Evolutionary conservation across 192 early-diverging fungal genomes (phyloP), one percentile per base, ranked within the genome.

Genomic region (Backusella australiensis): DNA sequence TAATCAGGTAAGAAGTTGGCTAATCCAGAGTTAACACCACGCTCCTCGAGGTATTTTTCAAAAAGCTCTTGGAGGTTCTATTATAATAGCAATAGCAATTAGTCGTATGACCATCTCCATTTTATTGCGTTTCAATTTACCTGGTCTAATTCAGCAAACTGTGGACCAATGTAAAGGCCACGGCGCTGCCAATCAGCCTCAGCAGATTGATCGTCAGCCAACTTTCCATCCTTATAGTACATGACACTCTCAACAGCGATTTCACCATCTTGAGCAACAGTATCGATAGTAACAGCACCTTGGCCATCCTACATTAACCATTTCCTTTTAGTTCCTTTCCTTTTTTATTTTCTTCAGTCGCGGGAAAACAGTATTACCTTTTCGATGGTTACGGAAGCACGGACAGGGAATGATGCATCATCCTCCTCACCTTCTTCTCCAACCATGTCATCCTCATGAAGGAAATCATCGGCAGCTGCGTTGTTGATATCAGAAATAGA

Each of bases 171-270:
- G 89, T 97, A 99, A 52, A 88, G 76, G 69, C 94, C 92, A 53
- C 91, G 88, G 78, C 96, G 92, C 79, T 89, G 82, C 94, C 95
- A 98, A 86, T 99, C 96, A 69, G 89, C 92, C 80, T 97, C 94
- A 46, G 92, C 89, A 73, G 90, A 88, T 35, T 83, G 80, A 69
- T 89, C 86, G 15, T 71, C 75, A 23, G 94, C 94, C 6, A 95
- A 75, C 44, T 88, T 85, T 34, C 86, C 78, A 73, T 92, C 89
- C 41, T 86, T 82, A 83, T 89, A 85, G 82, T 90, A 93, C 71
- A 85, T 81, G 78, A 97, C 94, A 75, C 85, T 90, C 73, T 97
- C 93, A 75, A 99, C 90, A 76, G 94, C 90, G 79, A 97, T 93
- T 41, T 91, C 83, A 74, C 93, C 93, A 81, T 95, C 97, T 80